Conservation (phyloP, 352 stramenopile species). For the Phytophthora lateralis region DNA sequence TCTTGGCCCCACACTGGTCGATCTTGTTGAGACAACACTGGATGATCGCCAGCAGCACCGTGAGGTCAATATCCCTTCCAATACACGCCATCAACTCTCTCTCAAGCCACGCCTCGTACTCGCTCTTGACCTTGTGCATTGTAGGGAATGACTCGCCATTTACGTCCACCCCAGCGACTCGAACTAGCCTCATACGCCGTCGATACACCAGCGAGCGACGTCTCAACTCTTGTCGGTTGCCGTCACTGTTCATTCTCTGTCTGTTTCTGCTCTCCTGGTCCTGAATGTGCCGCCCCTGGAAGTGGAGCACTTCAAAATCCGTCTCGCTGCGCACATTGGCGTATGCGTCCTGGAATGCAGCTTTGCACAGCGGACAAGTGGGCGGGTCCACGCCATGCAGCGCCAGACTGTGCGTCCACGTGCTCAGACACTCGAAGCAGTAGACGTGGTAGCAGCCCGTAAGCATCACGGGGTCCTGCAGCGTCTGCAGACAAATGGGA, state of each 20-base stretch:
- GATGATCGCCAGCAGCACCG: slow-evolving; percentile 68
- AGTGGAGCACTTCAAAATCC: slow-evolving; percentile 62
- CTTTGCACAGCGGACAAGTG: slow-evolving; percentile 78
- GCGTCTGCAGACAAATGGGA: slow-evolving; percentile 68
- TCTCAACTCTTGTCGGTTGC: slow-evolving; percentile 22
- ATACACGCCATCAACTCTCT: slow-evolving; percentile 75
- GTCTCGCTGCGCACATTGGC: slow-evolving; percentile 68
- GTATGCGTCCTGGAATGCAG: slow-evolving; percentile 58
- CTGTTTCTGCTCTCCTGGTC: slow-evolving; percentile 14
- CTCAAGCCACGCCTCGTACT: slow-evolving; percentile 66
- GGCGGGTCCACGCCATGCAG: slow-evolving; percentile 55
- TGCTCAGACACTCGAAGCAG: slow-evolving; percentile 70
- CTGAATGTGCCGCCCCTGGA: slow-evolving; percentile 35
- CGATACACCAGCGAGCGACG: slow-evolving; percentile 67
- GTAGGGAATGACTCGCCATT: slow-evolving; percentile 19
- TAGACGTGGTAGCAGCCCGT: slow-evolving; percentile 73
- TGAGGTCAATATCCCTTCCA: slow-evolving; percentile 67
- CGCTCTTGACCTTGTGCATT: slow-evolving; percentile 58
- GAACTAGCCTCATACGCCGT: slow-evolving; percentile 51
- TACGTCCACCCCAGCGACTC: slow-evolving; percentile 47
- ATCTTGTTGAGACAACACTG: slow-evolving; percentile 66
- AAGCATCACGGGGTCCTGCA: slow-evolving; percentile 67
- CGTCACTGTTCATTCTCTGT: slow-evolving; percentile 7
- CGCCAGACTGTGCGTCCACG: slow-evolving; percentile 61
- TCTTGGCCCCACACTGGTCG: slow-evolving; percentile 33